Base-by-base conservation (phyloP, 2,329 filamentous ascomycete species). In the Ophiocordyceps camponoti-leonardi region DNA sequence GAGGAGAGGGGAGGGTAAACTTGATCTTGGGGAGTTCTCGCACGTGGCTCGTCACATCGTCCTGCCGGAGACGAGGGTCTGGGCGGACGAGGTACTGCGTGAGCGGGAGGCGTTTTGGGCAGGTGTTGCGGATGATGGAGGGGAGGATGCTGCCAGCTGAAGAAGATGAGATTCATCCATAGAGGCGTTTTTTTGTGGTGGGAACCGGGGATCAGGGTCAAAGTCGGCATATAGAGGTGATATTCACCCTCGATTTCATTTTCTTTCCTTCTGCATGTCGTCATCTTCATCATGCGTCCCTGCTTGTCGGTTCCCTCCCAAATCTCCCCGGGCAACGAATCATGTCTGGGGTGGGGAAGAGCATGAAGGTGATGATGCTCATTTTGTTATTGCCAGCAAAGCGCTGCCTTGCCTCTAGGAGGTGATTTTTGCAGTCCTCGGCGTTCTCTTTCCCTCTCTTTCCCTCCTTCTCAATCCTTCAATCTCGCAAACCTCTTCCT, bases 21-120 rank as follows among this genome's bases (percentile, higher is more conserved):
- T 86, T 37, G 86, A 96, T 61, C 67, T 98, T 44, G 77, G 82
- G 45, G 92, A 98, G 66, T 96, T 98, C 54, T 75, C 78, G 1
- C 81, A 83, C 58, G 92, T 95, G 2, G 76, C 83, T 10, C 72
- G 67, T 42, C 77, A 75, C 54, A 81, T 96, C 52, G 70, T 73
- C 46, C 69, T 93, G 51, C 75, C 78, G 0, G 90, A 94, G 66
- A 83, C 87, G 52, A 77, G 80, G 65, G 74, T 67, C 13, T 96
- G 90, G 90, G 83, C 81, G 0, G 69, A 74, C 23, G 78, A 86
- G 51, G 67, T 95, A 28, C 66, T 96, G 51, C 67, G 69, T 53
- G 90, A 96, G 68, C 72, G 88, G 46, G 72, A 81, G 52, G 70
- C 66, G 28, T 81, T 86, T 55, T 94, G 86, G 86, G 69, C 66